Evolutionary conservation across 768 basidiomycete species (phyloP), one percentile per base, ranked within the genome.

Genomic region (Neoboletus subvelutipes): DNA sequence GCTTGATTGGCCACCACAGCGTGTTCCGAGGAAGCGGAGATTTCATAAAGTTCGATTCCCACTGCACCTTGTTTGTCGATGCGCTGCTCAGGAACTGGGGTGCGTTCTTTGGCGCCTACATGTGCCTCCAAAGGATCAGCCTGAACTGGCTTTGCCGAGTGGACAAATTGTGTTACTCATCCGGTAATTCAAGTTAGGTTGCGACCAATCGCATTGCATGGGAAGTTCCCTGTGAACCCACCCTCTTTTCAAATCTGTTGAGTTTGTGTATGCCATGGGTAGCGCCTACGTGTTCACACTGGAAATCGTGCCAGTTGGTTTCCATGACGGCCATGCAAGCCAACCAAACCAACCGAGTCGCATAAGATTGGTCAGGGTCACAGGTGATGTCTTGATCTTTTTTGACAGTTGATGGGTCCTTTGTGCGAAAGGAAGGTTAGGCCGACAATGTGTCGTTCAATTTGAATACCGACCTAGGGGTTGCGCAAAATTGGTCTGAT

Each of bases 81-180:
- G 42, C 34, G 60, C 51, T 55, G 47, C 46, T 66, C 66, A 63
- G 68, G 64, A 72, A 70, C 68, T 60, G 59, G 69, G 70, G 69
- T 70, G 34, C 61, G 31, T 63, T 59, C 56, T 43, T 50, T 48
- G 42, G 45, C 62, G 61, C 61, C 43, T 26, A 20, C 37, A 24
- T 50, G 39, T 50, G 39, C 55, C 46, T 48, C 51, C 34, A 42
- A 43, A 29, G 9, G 45, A 40, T 49, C 58, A 33, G 50, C 29
- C 29, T 50, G 58, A 39, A 46, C 54, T 52, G 37, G 49, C 42
- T 56, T 60, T 52, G 39, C 52, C 37, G 24, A 52, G 4, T 45
- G 17, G 28, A 17, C 49, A 39, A 43, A 50, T 33, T 31, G 39
- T 18, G 46, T 42, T 41, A 45, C 29, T 29, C 37, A 47, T 45